Conservation (phyloP, 2,329 filamentous ascomycete species). For the Aspergillus niger region DNA sequence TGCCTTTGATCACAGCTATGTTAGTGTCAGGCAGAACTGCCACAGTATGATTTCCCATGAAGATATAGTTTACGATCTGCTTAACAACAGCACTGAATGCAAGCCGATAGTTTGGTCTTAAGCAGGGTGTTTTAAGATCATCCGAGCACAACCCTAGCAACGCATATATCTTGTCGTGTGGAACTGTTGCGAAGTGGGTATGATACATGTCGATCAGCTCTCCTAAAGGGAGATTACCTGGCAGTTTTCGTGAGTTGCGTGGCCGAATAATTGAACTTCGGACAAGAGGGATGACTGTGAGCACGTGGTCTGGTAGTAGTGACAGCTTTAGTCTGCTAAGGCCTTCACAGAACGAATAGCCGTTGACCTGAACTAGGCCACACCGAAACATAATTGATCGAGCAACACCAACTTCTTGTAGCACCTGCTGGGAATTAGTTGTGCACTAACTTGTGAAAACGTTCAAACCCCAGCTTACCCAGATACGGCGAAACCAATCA, state of each 20-base stretch:
- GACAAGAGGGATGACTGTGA: neutral
- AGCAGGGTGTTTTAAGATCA: neutral
- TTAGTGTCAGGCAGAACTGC: neutral
- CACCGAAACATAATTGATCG: neutral
- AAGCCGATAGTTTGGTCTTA: neutral
- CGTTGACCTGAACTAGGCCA: neutral
- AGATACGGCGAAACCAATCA: neutral
- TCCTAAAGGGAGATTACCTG: neutral
- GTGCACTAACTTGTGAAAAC: no score
- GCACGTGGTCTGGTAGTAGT: neutral
- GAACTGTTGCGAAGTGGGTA: neutral
- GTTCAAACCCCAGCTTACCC: neutral
- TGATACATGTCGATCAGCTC: neutral
- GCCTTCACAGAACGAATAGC: neutral
- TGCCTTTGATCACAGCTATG: neutral
- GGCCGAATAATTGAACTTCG: neutral
- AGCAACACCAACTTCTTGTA: neutral
- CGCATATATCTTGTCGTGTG: neutral
- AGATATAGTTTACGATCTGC: neutral
- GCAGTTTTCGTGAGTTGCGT: neutral
- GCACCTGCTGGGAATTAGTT: neutral
- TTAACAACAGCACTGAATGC: neutral
- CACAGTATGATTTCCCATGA: neutral
- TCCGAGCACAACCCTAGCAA: neutral
- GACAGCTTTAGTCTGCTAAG: neutral